Conservation (phyloP, 2,329 filamentous ascomycete genomes). For the Emergomyces pasteurianus region DNA sequence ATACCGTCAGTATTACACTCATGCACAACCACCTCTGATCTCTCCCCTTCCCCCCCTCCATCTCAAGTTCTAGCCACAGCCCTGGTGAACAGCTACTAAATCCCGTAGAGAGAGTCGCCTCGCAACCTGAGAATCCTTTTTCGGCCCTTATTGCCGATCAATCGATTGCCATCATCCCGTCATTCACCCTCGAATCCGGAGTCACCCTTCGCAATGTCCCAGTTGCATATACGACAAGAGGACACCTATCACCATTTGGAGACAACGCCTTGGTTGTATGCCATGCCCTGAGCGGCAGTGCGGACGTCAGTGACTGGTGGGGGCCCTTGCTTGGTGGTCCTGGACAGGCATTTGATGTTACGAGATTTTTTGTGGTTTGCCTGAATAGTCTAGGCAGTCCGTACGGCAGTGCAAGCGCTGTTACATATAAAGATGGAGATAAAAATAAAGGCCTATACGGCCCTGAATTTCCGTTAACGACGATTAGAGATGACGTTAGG, state of each 20-base stretch:
- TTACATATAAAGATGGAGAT: conserved; percentile 75
- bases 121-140: conserved; percentile 87
- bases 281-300: conserved; percentile 43
- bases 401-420: conserved; percentile 43
- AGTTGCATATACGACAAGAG: conserved; percentile 53
- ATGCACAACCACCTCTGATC: neutral
- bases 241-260: conserved; percentile 41
- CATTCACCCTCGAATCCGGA: conserved; percentile 87
- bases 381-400: conserved; percentile 44
- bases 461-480: conserved; percentile 91
- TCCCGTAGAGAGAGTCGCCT: conserved; percentile 42
- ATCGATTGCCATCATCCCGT: conserved; percentile 71
- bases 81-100: conserved; percentile 35
- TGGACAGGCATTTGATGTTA: conserved; percentile 43
- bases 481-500: conserved; percentile 91
- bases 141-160: conserved; percentile 77
- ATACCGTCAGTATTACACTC: conserved; percentile 28
- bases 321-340: conserved; percentile 41
- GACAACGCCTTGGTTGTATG: conserved; percentile 55
- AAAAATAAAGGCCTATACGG: conserved; percentile 66
- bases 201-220: conserved; percentile 65
- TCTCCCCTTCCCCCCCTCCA: neutral
- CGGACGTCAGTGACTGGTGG: conserved; percentile 47
- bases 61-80: conserved; percentile 6
- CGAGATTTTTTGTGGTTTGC: conserved; percentile 43